Conservation (phyloP, 306 rosid genomes). For the Fagus sylvatica region DNA sequence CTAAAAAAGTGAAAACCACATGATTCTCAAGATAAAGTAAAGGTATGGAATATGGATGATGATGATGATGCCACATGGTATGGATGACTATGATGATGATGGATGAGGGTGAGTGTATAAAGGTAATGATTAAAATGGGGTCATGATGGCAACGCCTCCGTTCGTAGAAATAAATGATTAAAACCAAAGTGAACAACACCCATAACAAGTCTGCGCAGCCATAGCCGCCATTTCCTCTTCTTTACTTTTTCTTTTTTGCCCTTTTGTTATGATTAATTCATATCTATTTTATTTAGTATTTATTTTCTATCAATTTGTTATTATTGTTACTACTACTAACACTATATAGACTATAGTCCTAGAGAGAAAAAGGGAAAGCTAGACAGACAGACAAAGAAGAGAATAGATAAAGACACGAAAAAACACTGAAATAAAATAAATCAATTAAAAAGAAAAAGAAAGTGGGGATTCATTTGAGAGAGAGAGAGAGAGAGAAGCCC, state of each 20-base stretch:
- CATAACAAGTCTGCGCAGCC: conserved; percentile 62
- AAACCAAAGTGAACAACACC: background rate
- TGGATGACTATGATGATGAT: conserved; percentile 14
- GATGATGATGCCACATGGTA: background rate
- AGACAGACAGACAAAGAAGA: conserved; percentile 9
- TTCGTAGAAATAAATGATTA: conserved; percentile 31
- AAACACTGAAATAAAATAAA: conserved; percentile 5
- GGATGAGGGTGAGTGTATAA: conserved; percentile 1
- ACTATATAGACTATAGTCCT: background rate
- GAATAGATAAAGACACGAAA: conserved; percentile 21
- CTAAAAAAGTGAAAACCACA: background rate
- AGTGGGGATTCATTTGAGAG: conserved; percentile 33
- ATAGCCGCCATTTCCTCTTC: conserved; percentile 66
- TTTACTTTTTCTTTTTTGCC: background rate
- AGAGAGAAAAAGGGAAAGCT: background rate
- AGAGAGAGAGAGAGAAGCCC: conserved; percentile 7
- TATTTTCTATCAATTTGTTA: conserved; percentile 10
- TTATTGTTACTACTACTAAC: background rate
- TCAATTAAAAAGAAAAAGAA: background rate
- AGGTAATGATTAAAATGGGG: conserved; percentile 56
- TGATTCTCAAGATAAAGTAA: background rate
- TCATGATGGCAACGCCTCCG: conserved; percentile 43
- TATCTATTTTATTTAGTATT: background rate
- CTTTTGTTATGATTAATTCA: background rate
- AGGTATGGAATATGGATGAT: background rate